Percentiles rank a stretch among this genome's conserved stretches.
These are phyloP conservation scores for Angomonas ambiguus DNA, from an alignment of 208 protist species.

Conservation along the genomic window DNA sequence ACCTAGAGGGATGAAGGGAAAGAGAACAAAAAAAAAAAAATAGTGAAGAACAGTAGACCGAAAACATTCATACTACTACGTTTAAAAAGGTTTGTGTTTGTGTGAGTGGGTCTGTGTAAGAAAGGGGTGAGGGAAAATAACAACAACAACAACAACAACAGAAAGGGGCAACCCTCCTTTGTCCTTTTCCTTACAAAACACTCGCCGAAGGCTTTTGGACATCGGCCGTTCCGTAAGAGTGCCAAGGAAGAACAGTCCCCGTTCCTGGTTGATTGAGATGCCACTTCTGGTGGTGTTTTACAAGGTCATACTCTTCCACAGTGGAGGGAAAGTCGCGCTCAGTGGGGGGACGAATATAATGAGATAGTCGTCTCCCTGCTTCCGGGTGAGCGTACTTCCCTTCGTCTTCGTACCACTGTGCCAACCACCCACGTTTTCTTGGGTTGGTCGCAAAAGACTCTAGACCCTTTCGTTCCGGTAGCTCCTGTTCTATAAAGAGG, in stretches of 20 bases:
- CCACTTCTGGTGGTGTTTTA: constrained; percentile 93
- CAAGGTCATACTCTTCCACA: constrained; percentile 82
- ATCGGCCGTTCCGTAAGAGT: constrained; percentile 72
- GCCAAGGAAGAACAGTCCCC: constrained; percentile 85
- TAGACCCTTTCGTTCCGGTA: constrained; percentile 77
- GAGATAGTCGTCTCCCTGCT: constrained; percentile 64
- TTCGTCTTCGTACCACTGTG: constrained; percentile 87
- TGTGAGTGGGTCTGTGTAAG: neutral
- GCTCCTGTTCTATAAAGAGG: constrained; percentile 71
- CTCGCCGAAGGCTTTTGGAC: constrained; percentile 40
- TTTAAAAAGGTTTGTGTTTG: neutral
- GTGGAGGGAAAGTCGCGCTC: constrained; percentile 85
- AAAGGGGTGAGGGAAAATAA: neutral
- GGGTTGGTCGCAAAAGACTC: constrained; percentile 71
- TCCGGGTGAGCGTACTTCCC: constrained; percentile 84
- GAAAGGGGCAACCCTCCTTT: too few species aligned
- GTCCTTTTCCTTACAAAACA: constrained; percentile 34
- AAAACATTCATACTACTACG: too few species aligned
- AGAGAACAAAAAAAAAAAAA: too few species aligned
- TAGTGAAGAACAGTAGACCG: too few species aligned
- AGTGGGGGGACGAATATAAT: constrained; percentile 76
- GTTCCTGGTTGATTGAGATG: constrained; percentile 87
- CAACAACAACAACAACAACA: neutral
- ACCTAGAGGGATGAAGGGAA: too few species aligned
- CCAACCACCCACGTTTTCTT: constrained; percentile 74